Base-by-base conservation (phyloP, 2,329 filamentous ascomycete genomes). In the Thelonectria blattea region DNA sequence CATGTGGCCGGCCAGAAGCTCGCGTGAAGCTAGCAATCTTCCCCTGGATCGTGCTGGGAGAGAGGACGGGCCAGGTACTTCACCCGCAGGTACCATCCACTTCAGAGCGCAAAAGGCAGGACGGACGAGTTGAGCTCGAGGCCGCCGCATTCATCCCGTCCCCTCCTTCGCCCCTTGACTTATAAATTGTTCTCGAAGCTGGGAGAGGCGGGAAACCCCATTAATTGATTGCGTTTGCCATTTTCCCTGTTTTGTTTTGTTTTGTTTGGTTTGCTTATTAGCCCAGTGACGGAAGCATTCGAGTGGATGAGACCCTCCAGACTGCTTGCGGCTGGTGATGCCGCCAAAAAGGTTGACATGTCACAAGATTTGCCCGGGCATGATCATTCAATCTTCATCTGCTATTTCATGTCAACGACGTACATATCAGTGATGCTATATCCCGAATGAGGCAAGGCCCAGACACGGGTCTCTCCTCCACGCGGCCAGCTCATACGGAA, bases 1-100 rank as follows among this genome's bases (percentile, higher is more conserved):
- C 58, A 52, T 56, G 27, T 56, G 18, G 48, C 42, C 24, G 52
- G 17, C 20, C 30, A 14, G 37, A 30, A 37, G 57, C 46, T 34
- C 52, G 57, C 57, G 56, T 60, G 47, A 60, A 60, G 57, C 57
- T 60, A 60, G 57, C 52, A 56, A 56, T 48, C 58, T 14, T 60
- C 58, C 52, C 52, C 48, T 51, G 24, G 47, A 41, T 55, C 39
- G 47, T 45, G 17, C 41, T 17, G 52, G 34, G 8, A 32, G 20
- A 45, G 37, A 9, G 43, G 34, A 42, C 24, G 45, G 15, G 39
- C 41, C 14, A 34, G 48, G 52, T 60, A 60, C 58, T 48, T 52
- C 24, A 18, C 32, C 43, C 34, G 42, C 48, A 60, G 52, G 58
- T 60, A 60, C 52, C 58, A 9, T 18, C 34, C 17, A 42, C 37